These are phyloP conservation scores for Athelia sp. DNA, from an alignment of 1,284 basidiomycete genomes.

Conservation along the genomic window DNA sequence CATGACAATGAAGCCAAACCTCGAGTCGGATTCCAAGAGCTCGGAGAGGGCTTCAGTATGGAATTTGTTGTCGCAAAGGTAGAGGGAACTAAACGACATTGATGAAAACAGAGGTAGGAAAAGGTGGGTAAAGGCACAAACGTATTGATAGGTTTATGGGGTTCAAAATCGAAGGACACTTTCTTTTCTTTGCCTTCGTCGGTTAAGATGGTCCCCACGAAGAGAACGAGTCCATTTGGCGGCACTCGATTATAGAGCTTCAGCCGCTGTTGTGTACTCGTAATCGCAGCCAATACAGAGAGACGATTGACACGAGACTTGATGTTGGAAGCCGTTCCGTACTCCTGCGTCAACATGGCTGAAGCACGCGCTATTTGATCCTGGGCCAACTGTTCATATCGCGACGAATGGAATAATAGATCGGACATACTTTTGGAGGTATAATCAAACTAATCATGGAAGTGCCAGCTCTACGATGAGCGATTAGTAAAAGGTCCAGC, in stretches of 20 bases:
- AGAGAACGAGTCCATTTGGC: conserved; percentile 94
- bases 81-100: conserved; percentile 66
- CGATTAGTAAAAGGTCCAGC: conserved; percentile 12
- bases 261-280: conserved; percentile 96
- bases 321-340: conserved; percentile 98
- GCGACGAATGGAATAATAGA: conserved; percentile 13
- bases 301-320: conserved; percentile 98
- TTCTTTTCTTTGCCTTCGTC: conserved; percentile 99
- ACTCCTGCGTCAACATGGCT: conserved; percentile 97
- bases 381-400: conserved; percentile 28
- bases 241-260: conserved; percentile 97
- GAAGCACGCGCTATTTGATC: conserved; percentile 95
- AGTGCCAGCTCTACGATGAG: conserved; percentile 75
- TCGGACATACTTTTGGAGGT: conserved; percentile 75
- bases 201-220: conserved; percentile 96
- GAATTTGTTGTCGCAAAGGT: conserved; percentile 99
- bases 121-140: conserved; percentile 37
- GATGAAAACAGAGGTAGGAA: conserved; percentile 7
- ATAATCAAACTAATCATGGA: conserved; percentile 99
- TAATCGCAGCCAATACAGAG: conserved; percentile 97
- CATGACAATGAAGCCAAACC: conserved; percentile 99
- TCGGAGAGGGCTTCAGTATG: conserved; percentile 98
- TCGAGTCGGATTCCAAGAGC: conserved; percentile 94
- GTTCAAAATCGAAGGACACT: conserved; percentile 96
- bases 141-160: conserved; percentile 98